Evolutionary conservation across 257 asterid species (phyloP), one percentile per base, ranked within the genome.

Genomic region (Solanum dulcamara): DNA sequence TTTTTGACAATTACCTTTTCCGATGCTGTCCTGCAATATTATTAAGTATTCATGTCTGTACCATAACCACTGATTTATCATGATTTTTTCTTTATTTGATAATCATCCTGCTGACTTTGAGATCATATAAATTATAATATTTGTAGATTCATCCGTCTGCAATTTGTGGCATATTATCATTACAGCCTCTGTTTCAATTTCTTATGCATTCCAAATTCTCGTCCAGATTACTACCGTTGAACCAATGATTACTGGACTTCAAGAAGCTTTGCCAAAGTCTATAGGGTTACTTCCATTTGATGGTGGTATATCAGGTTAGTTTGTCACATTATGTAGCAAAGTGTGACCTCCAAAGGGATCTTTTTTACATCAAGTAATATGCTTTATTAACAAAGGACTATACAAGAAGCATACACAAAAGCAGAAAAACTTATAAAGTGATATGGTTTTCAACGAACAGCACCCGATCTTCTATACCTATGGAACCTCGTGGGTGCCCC

Each of bases 251-350:
- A 87, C 94, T 10, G 95, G 93, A 74, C 85, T 97, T 90, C 98
- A 95, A 92, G 97, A 97, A 88, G 97, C 93, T 85, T 91, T 97
- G 86, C 99, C 98, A 59, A 97, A 94, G 87, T 97, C 99, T 51
- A 91, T 97, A 81, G 99, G 97, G 60, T 88, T 97, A 83, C 97
- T 97, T 90, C 92, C 99, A 86, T 97, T 95, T 83, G 98, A 97
- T 89, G 96, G 97, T 81, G 99, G 99, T 84, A 92, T 97, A 84
- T 89, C 97, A 89, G 99, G 99, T 95, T 28, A 57, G 51, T 81
- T 60, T 82, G 32, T 64, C 40, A 22, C 59, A 26, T 70, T 50
- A 60, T 46, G 40, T 24, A 77, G 82, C 62, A 15, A 77, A 26
- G 40, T 44, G 33, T 77, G 38, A 46, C 62, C 62, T 46, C 83